Conservation (phyloP, 768 basidiomycete species). For the Asterophora parasitica region DNA sequence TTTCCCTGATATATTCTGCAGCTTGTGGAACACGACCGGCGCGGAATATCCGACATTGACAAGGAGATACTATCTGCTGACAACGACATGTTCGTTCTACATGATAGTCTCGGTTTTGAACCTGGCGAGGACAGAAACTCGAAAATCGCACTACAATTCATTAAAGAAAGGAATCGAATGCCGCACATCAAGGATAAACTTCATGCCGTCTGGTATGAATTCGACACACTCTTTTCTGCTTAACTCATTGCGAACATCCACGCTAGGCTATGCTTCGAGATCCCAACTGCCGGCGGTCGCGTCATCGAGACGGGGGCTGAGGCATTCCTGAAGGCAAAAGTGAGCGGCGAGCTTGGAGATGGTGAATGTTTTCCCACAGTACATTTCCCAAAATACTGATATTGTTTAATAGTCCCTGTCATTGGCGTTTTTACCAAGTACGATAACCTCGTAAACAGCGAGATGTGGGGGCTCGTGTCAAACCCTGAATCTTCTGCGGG, state of each 20-base stretch:
- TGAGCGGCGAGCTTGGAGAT: not conserved
- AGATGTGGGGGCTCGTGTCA: not conserved
- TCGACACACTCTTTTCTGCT: not conserved
- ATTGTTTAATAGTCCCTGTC: constrained; percentile 30
- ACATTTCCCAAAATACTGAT: too few relatives aligned
- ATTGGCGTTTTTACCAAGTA: constrained; percentile 31
- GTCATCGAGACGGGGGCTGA: constrained; percentile 24
- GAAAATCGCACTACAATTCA: constrained; percentile 21
- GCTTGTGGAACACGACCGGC: constrained; percentile 17
- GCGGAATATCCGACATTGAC: constrained; percentile 23
- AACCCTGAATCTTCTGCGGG: not conserved
- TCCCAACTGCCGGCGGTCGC: constrained; percentile 21
- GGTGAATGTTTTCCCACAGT: not conserved
- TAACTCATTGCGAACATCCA: too few relatives aligned
- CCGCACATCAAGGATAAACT: constrained; percentile 21
- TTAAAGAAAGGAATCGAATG: constrained; percentile 14
- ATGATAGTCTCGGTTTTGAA: constrained; percentile 28
- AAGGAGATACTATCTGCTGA: constrained; percentile 20
- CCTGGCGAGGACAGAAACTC: constrained; percentile 21
- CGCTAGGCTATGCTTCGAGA: constrained; percentile 27
- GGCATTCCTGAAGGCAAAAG: constrained; percentile 15
- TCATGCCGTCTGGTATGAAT: constrained; percentile 25
- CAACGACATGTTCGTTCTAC: constrained; percentile 25
- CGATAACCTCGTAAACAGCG: constrained; percentile 14
- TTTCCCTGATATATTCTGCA: not conserved